Base-by-base conservation (phyloP, 129 eudicot genomes). In the Solidago caesia region DNA sequence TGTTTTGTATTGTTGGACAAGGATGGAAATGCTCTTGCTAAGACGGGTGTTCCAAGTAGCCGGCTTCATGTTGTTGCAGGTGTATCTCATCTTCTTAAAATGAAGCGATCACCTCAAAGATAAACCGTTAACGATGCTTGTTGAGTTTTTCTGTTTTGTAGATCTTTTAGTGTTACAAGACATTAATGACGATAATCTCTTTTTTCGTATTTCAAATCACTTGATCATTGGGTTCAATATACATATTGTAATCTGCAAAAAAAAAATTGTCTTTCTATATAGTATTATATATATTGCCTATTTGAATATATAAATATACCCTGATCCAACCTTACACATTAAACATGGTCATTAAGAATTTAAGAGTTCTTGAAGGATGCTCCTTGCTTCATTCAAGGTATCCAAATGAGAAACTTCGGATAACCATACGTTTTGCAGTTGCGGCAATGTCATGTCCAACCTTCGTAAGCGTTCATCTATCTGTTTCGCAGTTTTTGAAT, bases 21-120 rank as follows among this genome's bases (percentile, higher is more conserved):
- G 55, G 29, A 91, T 60, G 99, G 99, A 42, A 85, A 75, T 64
- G 99, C 96, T 15, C 86, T 94, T 44, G 97, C 97, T 29, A 94
- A 94, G 81, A 94, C 99, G 0, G 99, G 96, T 15, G 84, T 91
- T 41, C 99, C 98, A 27, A 78, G 25, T 79, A 93, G 96, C 74
- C 83, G 97, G 49, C 91, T 79, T 25, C 97, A 94, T 83, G 99
- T 94, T 4, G 77, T 94, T 53, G 99, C 99, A 29, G 99, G 94
- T 64, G 82, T 90, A 76, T 94, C 99, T 57, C 97, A 94, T 89
- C 96, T 91, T 42, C 88, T 91, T 64, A 91, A 91, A 82, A 52
- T 87, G 76, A 88, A 78, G 78, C 86, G 83, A n/a, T 44, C 79
- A 0, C 49, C 89, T 85, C 8, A 49, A 56, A 66, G 46, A 65